A percentile compares a stretch with the other conserved stretches of the same genome.
Evolutionary conservation across 306 rosid genomes (phyloP).

Genomic region (Cicer bijugum): DNA sequence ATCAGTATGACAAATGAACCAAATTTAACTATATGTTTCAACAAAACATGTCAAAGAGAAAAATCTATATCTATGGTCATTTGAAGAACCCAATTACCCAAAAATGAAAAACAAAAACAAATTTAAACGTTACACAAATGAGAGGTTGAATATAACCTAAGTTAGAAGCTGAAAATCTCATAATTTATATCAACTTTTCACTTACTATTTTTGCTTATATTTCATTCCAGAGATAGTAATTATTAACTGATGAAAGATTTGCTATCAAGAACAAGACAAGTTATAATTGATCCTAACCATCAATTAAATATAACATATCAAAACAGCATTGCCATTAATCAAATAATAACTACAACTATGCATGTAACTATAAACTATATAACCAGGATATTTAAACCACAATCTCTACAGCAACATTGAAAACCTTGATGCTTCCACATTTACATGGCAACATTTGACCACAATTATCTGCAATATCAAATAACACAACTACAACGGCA

Average conservation of each 20-base stretch:
- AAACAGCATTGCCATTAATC: not conserved
- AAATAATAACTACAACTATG: not conserved
- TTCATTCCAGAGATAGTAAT: no score
- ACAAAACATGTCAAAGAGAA: conserved; percentile 35
- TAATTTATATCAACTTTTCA: not conserved
- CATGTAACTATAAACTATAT: not conserved
- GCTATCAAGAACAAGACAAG: not conserved
- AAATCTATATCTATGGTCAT: conserved; percentile 69
- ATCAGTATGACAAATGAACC: not conserved
- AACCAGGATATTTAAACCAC: not conserved
- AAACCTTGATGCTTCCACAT: no score
- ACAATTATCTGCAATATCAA: no score
- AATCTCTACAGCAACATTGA: not conserved
- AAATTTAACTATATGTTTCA: conserved; percentile 13
- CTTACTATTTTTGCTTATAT: no score
- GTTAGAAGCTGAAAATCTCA: not conserved
- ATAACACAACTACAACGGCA: no score
- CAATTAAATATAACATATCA: not conserved
- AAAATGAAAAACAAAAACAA: conserved; percentile 5
- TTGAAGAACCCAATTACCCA: conserved; percentile 53
- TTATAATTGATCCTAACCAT: not conserved
- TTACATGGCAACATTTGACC: no score
- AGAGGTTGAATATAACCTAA: not conserved
- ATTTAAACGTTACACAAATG: not conserved
- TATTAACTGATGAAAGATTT: not conserved